Base-by-base conservation (phyloP, 805 yeast genomes). In the Metschnikowia picachoensis region DNA sequence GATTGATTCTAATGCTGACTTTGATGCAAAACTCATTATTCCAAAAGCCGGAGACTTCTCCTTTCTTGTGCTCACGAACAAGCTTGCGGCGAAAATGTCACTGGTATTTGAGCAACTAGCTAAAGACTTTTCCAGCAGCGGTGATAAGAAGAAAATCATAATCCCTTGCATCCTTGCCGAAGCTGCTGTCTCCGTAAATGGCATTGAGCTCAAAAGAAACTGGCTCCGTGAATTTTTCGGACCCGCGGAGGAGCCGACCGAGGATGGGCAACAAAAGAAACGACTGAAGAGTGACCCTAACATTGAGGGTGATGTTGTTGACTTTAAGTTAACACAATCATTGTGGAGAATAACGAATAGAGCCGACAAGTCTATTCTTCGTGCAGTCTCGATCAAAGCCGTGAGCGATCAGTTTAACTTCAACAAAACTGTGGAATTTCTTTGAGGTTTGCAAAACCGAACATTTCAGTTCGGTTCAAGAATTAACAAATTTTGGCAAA, bases 251-350 rank as follows among this genome's bases (percentile, higher is more conserved):
- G 43, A 38, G 13, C 37, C 36, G 39, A 31, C 41, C 37, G 16
- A 45, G 37, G 49, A 43, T 8, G 48, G 40, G 34, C 46, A 39
- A 9, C 33, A 29, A 8, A 9, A 30, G 16, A 49, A 49, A 30
- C 43, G 49, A 20, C 36, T 35, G 16, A 36, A 39, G 27, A 38
- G 38, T n/a, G 52, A 49, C 1, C n/a, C 41, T 1, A 15, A 25
- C 7, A 31, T 52, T 4, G 49, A 40, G 14, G 75, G 74, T 4
- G 74, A 70, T 35, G 59, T 72, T 3, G 66, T 77, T n/a, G 76
- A 73, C 44, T 62, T 78, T 37, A 67, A 66, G 42, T 35, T 79
- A 7, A 48, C 64, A 12, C 67, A 64, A 47, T 70, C 79, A 2
- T 68, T 73, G 47, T 78, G 80, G 80, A 60, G 66, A 17, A 41